phyloP scores from a whole-genome alignment of 179 eudicot species.

The Beta macrorhiza region DNA sequence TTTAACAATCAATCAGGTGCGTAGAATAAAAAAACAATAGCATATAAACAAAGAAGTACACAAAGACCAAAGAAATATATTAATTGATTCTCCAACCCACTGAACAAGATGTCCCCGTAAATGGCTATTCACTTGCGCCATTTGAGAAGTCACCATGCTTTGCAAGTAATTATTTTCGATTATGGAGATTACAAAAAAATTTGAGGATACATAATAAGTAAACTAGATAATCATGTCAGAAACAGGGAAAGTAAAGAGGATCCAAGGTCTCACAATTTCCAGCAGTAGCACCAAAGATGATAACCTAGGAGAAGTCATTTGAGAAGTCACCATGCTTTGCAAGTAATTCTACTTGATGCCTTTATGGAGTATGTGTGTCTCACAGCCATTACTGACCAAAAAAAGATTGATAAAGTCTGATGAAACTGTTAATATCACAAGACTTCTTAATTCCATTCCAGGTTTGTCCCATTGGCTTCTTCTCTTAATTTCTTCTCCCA shows the following conservation, averaged over 20 bases:
- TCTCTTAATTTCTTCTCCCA: no score
- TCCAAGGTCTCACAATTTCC: not conserved
- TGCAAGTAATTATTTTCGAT: not conserved
- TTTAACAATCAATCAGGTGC: conserved; percentile 9
- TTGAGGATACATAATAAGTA: not conserved
- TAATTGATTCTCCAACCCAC: not conserved
- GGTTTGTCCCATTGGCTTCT: no score
- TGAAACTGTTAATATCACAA: no score
- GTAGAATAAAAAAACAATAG: conserved; percentile 6
- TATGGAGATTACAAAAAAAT: not conserved
- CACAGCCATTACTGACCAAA: no score
- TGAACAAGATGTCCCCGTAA: not conserved
- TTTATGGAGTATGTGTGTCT: no score
- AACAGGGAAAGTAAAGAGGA: not conserved
- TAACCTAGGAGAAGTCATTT: no score
- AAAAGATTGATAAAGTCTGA: no score
- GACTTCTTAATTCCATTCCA: no score
- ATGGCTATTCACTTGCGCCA: not conserved
- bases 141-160: not conserved
- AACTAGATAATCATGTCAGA: not conserved
- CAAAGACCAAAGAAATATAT: conserved; percentile 8
- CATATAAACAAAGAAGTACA: not conserved
- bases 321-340: no score
- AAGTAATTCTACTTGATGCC: no score
- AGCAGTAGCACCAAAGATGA: not conserved